Evolutionary conservation across 169 alveolate species (phyloP).

Genomic region (Pseudocohnilembus persalinus): DNA sequence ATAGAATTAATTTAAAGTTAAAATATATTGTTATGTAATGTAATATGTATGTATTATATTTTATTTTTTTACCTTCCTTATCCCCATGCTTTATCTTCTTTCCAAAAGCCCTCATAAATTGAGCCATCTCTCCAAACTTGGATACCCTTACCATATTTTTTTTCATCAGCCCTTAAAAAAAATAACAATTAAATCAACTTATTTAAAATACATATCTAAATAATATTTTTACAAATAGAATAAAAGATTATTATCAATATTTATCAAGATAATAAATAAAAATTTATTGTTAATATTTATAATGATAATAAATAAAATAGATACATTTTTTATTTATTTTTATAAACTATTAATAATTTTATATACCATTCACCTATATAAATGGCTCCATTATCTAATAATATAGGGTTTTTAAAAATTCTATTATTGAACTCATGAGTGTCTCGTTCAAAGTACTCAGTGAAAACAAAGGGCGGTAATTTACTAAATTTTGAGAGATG

Average conservation of each 20-base stretch:
- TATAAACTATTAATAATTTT: too few relatives aligned
- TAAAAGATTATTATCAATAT: too few relatives aligned
- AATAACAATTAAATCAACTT: too few relatives aligned
- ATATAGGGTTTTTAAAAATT: constrained; percentile 35
- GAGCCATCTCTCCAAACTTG: constrained; percentile 62
- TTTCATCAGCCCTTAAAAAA: constrained; percentile 15
- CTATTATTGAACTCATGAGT: constrained; percentile 30
- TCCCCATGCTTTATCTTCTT: constrained; percentile 59
- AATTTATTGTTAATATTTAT: too few relatives aligned
- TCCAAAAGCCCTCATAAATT: constrained; percentile 68
- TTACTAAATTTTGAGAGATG: constrained; percentile 43
- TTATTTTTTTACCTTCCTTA: constrained; percentile 60
- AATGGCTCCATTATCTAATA: constrained; percentile 46
- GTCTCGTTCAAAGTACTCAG: constrained; percentile 27
- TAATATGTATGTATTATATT: too few relatives aligned
- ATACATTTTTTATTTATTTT: too few relatives aligned
- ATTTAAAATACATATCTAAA: neutral
- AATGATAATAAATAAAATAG: too few relatives aligned
- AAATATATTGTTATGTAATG: too few relatives aligned
- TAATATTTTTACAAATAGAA: neutral
- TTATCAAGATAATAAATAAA: too few relatives aligned
- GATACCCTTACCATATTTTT: constrained; percentile 71
- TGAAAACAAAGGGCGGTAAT: constrained; percentile 34
- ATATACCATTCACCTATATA: constrained; percentile 48
- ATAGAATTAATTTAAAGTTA: too few relatives aligned